phyloP scores from a whole-genome alignment of 108 stramenopile species.

The Pseudonitzschia multiseries region DNA sequence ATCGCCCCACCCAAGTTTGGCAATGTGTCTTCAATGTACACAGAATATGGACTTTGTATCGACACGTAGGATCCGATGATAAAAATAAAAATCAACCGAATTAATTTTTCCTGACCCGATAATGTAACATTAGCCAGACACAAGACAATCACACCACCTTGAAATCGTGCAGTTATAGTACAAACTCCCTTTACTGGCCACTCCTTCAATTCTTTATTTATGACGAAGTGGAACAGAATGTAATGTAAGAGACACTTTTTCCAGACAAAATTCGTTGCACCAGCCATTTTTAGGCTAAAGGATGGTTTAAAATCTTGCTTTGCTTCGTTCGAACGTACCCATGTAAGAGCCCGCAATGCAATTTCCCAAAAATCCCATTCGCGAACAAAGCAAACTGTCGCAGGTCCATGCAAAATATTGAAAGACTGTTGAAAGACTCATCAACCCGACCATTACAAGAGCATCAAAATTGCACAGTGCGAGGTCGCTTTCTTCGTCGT shows the following conservation, averaged over 20 bases:
- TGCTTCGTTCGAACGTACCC: neutral
- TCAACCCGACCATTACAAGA: neutral
- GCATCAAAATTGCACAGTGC: neutral
- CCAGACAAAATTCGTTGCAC: neutral
- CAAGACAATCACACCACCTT: neutral
- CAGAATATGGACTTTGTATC: neutral
- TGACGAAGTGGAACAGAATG: neutral
- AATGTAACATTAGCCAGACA: neutral
- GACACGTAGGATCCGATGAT: neutral
- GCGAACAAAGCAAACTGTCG: constrained; percentile 7
- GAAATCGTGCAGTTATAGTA: neutral
- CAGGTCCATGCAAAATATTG: neutral
- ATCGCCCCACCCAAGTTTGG: neutral
- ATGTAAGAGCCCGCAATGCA: neutral
- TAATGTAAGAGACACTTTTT: no score
- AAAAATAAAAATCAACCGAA: neutral
- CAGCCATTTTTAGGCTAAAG: neutral
- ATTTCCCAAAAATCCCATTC: constrained; percentile 1
- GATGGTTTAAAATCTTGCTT: neutral
- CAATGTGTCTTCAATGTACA: neutral
- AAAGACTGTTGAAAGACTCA: neutral
- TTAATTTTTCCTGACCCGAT: neutral
- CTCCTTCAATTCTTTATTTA: neutral
- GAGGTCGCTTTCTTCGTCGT: neutral
- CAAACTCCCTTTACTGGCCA: constrained; percentile 8